Evolutionary conservation across 176 grass and related monocot genomes (phyloP).

Genomic region (Alopecurus myosuroides): DNA sequence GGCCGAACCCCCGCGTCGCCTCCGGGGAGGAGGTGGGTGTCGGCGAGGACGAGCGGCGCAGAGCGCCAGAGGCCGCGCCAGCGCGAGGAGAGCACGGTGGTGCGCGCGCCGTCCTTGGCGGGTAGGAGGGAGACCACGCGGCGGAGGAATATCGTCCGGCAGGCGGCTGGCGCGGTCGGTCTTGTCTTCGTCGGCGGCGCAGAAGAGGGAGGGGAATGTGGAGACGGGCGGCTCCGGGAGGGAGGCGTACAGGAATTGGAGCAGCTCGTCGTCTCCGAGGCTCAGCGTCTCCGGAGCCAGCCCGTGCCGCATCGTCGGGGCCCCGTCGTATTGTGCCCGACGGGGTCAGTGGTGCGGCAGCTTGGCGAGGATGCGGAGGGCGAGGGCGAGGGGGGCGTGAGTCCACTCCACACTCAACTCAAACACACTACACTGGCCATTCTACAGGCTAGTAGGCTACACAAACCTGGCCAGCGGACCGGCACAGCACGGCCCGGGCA

Average conservation of each 20-base stretch:
- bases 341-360: neutral
- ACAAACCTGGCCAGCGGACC: no score
- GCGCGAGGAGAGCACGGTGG: slow-evolving; percentile 1
- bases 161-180: neutral
- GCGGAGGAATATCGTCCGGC: neutral
- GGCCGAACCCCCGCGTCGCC: neutral
- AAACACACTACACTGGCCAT: neutral
- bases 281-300: neutral
- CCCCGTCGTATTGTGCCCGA: neutral
- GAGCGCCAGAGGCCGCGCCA: neutral
- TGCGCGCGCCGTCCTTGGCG: neutral
- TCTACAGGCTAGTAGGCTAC: no score
- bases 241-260: neutral
- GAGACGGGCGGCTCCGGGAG: neutral
- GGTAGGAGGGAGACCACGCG: neutral
- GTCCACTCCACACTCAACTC: no score
- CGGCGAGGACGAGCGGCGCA: neutral
- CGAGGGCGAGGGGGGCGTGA: neutral
- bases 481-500: no score
- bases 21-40: neutral
- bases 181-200: neutral
- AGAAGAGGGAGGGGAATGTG: neutral
- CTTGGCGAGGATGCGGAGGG: neutral
- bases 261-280: neutral
- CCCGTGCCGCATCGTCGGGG: neutral